Evolutionary conservation across 177 flowering plant species (phyloP), one percentile per base, ranked within the genome.

Genomic region (Vitis hybrid): DNA sequence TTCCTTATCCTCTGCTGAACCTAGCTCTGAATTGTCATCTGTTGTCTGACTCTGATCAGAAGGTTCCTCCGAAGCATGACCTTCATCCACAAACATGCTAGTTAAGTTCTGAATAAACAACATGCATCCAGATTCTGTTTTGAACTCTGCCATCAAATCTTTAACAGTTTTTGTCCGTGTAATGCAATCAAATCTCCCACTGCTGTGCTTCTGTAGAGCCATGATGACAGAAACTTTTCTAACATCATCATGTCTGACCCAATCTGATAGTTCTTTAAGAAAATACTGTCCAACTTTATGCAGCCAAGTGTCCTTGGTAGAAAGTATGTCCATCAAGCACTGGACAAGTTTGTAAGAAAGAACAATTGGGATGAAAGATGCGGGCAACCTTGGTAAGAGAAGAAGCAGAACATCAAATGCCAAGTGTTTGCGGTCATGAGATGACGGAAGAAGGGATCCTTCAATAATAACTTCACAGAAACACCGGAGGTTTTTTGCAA

Each of bases 41-140:
- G 95, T 90, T 61, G 99, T 91, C 71, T 91, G 97, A 80, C 97
- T 92, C 84, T 93, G 97, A 77, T 91, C 99, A 2, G 97, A 93
- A 68, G 98, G 94, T 78, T 94, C 93, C 50, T 93, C 98, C 4
- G 83, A 78, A 59, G 83, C 81, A 59, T 65, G 77, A 53, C 84
- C 86, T 73, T 86, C 97, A 82, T 96, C 98, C 41, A 96, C 77
- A 81, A 96, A 96, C 94, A 93, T 81, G 78, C 69, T 81, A 61
- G 78, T 79, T 71, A 94, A 78, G 71, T 78, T 85, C 75, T 92
- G 91, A 74, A 92, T 78, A 78, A 96, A 90, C 20, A 86, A 69
- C 80, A 81, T 73, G 78, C 92, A 92, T 54, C 98, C 97, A 55
- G 97, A 76, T 74, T 85, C 93, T 9, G 98, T 84, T 64, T 78